phyloP scores from a whole-genome alignment of 306 rosid genomes.

The Hippophae rhamnoides region DNA sequence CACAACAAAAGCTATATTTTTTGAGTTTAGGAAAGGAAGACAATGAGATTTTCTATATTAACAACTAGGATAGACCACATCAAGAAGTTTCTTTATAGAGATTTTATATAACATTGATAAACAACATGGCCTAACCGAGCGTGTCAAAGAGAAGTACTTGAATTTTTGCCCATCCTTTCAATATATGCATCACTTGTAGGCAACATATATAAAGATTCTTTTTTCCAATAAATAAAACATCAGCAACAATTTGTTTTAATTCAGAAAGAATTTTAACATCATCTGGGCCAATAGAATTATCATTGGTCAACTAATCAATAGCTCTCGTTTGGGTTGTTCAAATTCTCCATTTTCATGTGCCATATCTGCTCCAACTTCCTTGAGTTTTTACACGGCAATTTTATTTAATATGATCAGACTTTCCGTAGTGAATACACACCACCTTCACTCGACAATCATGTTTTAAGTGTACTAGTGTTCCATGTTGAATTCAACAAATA shows the following conservation, averaged over 20 bases:
- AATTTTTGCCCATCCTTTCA: background rate
- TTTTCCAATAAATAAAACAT: background rate
- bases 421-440: too few species aligned
- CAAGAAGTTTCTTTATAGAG: background rate
- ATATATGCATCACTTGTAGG: background rate
- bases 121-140: background rate
- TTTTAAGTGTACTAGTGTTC: too few species aligned
- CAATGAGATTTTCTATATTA: background rate
- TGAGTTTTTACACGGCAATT: background rate
- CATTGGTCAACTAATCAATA: too few species aligned
- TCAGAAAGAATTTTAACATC: background rate
- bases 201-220: background rate
- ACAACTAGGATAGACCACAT: slow-evolving; percentile 1
- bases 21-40: slow-evolving; percentile 5
- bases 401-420: background rate
- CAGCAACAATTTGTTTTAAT: background rate
- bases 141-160: slow-evolving; percentile 1
- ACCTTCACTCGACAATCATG: too few species aligned
- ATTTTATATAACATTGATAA: background rate
- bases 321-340: background rate
- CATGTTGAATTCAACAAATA: too few species aligned
- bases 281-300: background rate
- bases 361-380: background rate
- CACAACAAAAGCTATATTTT: background rate
- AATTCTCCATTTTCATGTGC: background rate